phyloP scores from a whole-genome alignment of 805 yeast genomes.

The Naumovozyma dairenensis region DNA sequence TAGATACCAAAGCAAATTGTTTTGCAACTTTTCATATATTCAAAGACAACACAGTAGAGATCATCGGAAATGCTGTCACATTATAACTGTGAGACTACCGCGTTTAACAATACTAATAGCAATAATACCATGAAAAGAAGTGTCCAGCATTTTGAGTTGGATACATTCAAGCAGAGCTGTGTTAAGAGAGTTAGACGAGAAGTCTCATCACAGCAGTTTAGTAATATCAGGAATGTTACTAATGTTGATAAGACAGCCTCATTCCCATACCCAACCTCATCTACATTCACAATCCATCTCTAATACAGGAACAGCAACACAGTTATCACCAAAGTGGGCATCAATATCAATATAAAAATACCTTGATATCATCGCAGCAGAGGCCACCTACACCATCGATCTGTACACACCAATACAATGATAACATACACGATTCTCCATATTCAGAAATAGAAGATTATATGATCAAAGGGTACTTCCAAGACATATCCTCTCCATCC shows the following conservation, averaged over 20 bases:
- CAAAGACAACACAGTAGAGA: too few relatives aligned
- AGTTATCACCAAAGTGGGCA: not conserved
- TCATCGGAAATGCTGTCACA: not conserved
- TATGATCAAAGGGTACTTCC: slow-evolving; percentile 20
- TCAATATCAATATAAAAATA: not conserved
- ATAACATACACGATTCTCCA: slow-evolving; percentile 1
- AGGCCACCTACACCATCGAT: slow-evolving; percentile 1
- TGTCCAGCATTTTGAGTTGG: not conserved
- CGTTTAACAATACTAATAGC: too few relatives aligned
- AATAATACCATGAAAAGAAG: not conserved
- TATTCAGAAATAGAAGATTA: slow-evolving; percentile 24
- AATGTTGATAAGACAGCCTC: not conserved
- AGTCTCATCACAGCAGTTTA: too few relatives aligned
- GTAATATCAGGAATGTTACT: too few relatives aligned
- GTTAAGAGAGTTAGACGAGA: slow-evolving; percentile 1
- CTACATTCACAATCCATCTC: not conserved
- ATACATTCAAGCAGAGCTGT: not conserved
- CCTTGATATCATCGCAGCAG: slow-evolving; percentile 1
- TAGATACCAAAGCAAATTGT: too few relatives aligned
- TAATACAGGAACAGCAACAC: not conserved
- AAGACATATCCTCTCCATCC: not conserved
- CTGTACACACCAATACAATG: slow-evolving; percentile 1
- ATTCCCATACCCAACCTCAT: not conserved
- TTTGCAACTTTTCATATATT: too few relatives aligned
- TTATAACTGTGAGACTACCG: not conserved